Base-by-base conservation (phyloP, 163 green algal genomes). In the Prototheca wickerhamii region DNA sequence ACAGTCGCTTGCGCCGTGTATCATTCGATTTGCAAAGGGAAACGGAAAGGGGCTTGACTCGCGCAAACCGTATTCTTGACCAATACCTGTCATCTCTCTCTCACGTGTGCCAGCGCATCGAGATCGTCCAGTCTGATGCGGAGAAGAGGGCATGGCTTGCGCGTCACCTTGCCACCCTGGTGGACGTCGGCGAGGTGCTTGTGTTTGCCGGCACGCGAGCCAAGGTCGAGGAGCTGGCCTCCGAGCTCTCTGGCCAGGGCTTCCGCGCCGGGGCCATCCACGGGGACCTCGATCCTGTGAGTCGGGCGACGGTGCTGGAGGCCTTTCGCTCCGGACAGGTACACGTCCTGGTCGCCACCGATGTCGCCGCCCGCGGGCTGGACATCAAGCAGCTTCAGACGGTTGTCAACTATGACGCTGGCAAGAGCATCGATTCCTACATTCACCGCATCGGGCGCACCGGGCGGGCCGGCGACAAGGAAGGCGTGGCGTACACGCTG, bases 371-470 rank as follows among this genome's bases (percentile, higher is more conserved):
- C 0, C 79, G 92, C 18, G 92, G 92, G 2, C 73, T 98, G 61
- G 91, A 98, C 85, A 94, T 98, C 71, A 83, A 84, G 67, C 84
- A 63, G 32, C 82, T 96, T 43, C 86, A 88, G 43, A 90, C 85
- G 43, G 80, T 99, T 5, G 42, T 98, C 55, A 98, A 98, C 79
- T 74, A 91, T 65, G 92, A 98, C 69, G 86, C 97, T 25, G 91
- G 91, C 17, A 84, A 76, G 57, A 96, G 95, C 76, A 49, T 70
- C 37, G 97, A 98, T 65, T 93, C 98, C 78, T 99, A 98, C 70
- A 83, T 99, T 44, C 93, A 99, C 76, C 72, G 92, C 7, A 93
- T 99, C 8, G 93, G 93, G 12, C 81, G 93, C 28, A 98, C 93
- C 0, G 93, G 92, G 1, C 80, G 92, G 20, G 93, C 93, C 7